Evolutionary conservation across 805 yeast genomes (phyloP).

Genomic region (Saccharomyces kudriavzevii): DNA sequence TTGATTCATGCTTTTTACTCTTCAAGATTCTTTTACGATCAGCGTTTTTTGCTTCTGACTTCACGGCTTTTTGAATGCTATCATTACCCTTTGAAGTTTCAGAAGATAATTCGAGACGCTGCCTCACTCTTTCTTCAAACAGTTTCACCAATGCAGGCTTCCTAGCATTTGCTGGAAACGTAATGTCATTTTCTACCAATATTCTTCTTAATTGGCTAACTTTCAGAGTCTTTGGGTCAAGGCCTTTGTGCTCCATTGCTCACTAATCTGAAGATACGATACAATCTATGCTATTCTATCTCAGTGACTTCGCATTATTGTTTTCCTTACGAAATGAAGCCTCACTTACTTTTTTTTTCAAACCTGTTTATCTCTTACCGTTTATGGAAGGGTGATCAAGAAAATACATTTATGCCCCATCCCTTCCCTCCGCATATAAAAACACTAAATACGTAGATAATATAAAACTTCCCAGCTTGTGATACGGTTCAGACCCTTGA

Average conservation of each 20-base stretch:
- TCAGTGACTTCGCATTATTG: not conserved
- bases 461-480: not conserved
- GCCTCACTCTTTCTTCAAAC: slow-evolving; percentile 45
- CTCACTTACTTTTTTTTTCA: not conserved
- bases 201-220: slow-evolving; percentile 63
- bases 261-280: not conserved
- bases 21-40: not conserved
- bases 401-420: not conserved
- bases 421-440: not conserved
- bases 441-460: not conserved
- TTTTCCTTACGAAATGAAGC: not conserved
- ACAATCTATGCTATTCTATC: not conserved
- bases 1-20: not conserved
- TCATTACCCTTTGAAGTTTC: slow-evolving; percentile 33
- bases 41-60: not conserved
- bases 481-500: not conserved
- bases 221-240: slow-evolving; percentile 57
- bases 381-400: not conserved
- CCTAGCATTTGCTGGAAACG: slow-evolving; percentile 52
- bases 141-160: slow-evolving; percentile 54
- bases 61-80: slow-evolving; percentile 32
- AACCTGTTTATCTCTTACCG: not conserved
- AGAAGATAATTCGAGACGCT: slow-evolving; percentile 14
- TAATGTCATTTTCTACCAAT: slow-evolving; percentile 49
- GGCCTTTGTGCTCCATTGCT: slow-evolving; percentile 30